A percentile compares a stretch with the other conserved stretches of the same genome.
Conservation (phyloP, 2,329 filamentous ascomycete species). For the Phialocephala subalpina region DNA sequence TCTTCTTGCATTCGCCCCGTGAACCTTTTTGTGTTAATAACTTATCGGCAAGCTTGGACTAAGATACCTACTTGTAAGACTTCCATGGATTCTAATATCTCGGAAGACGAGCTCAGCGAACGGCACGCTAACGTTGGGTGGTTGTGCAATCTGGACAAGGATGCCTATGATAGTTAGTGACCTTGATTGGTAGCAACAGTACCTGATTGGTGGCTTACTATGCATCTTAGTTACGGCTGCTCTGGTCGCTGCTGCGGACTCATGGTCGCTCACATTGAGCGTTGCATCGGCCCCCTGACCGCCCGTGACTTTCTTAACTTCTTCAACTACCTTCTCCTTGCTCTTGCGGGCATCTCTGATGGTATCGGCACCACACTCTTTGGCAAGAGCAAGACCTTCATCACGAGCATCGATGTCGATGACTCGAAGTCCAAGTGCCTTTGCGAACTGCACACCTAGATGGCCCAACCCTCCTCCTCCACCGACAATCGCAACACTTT, state of each 20-base stretch:
- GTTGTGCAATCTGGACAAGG: constrained; percentile 64
- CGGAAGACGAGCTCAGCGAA: constrained; percentile 60
- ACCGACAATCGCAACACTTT: constrained; percentile 55
- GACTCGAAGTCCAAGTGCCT: constrained; percentile 57
- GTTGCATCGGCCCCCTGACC: constrained; percentile 59
- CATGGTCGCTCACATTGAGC: constrained; percentile 61
- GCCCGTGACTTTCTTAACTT: constrained; percentile 56
- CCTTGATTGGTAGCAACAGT: background rate
- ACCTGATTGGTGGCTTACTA: constrained; percentile 50
- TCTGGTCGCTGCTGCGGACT: constrained; percentile 55
- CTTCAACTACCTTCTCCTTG: constrained; percentile 55
- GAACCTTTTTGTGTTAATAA: constrained; percentile 44
- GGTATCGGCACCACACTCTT: constrained; percentile 56
- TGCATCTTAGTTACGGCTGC: constrained; percentile 67
- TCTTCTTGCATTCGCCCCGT: constrained; percentile 52
- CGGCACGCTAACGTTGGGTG: constrained; percentile 47
- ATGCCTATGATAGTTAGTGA: constrained; percentile 18
- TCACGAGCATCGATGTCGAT: constrained; percentile 56
- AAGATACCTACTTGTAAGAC: constrained; percentile 42
- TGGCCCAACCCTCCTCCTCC: constrained; percentile 62
- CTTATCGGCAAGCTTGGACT: background rate
- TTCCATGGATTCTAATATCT: constrained; percentile 59
- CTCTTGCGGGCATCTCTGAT: constrained; percentile 60
- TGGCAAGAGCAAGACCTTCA: constrained; percentile 57
- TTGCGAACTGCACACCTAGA: constrained; percentile 58